These are phyloP conservation scores for Fusarium zealandicum DNA, from an alignment of 2,329 filamentous ascomycete genomes.

Conservation along the genomic window DNA sequence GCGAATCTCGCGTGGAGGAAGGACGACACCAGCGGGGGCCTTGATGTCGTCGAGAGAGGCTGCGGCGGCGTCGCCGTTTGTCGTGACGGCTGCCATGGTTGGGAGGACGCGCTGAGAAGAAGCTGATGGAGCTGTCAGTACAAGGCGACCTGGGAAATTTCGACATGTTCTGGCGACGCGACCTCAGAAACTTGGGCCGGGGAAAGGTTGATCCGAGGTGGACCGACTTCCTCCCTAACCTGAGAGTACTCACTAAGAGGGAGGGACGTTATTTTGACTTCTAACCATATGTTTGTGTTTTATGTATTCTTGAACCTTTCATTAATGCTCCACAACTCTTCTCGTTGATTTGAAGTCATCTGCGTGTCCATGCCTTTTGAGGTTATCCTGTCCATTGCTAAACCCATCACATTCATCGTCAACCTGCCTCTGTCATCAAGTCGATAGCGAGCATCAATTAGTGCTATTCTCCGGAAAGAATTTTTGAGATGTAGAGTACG, in stretches of 20 bases:
- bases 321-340: no score
- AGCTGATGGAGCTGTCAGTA: conserved; percentile 17
- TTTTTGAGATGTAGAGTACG: no score
- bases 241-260: background rate
- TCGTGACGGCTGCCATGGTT: conserved; percentile 46
- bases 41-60: conserved; percentile 70
- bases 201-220: conserved; percentile 19
- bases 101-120: conserved; percentile 11
- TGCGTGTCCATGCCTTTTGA: no score
- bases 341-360: no score
- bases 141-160: conserved; percentile 38
- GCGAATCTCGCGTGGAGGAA: conserved; percentile 90
- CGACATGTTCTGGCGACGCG: conserved; percentile 32
- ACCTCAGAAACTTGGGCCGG: conserved; percentile 24
- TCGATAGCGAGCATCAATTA: no score
- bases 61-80: conserved; percentile 61
- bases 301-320: no score
- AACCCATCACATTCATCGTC: no score
- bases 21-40: conserved; percentile 81
- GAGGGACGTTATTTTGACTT: background rate
- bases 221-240: background rate
- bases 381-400: no score
- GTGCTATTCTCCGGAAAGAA: no score
- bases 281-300: no score
- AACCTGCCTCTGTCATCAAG: no score